A percentile compares a stretch with the other conserved stretches of the same genome.
Evolutionary conservation across 2,329 filamentous ascomycete genomes (phyloP).

Genomic region (Cryphonectria japonica): DNA sequence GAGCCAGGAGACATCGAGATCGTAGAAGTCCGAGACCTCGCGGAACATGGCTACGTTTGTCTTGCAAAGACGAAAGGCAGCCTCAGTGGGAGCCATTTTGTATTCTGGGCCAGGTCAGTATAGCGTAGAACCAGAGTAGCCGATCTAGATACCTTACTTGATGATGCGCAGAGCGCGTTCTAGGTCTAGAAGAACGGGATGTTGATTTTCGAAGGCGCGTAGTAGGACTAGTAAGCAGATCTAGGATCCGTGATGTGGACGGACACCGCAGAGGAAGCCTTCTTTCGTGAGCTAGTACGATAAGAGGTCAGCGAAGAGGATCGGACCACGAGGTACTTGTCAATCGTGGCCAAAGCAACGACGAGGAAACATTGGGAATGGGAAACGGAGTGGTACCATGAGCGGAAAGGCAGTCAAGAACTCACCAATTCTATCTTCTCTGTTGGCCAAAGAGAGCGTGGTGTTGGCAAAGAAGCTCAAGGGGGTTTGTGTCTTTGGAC

Average conservation of each 20-base stretch:
- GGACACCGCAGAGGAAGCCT: background rate
- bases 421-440: background rate
- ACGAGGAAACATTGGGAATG: background rate
- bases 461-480: background rate
- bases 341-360: background rate
- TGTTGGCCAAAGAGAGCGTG: background rate
- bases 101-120: background rate
- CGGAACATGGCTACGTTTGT: constrained; percentile 11
- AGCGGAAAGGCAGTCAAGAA: background rate
- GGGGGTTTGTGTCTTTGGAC: background rate
- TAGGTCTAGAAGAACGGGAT: background rate
- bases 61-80: constrained; percentile 13
- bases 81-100: constrained; percentile 7
- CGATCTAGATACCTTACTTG: background rate
- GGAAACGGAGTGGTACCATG: background rate
- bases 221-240: background rate
- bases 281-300: background rate
- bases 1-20: constrained; percentile 20
- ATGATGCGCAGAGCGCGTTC: background rate
- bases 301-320: background rate
- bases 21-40: constrained; percentile 9
- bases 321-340: background rate
- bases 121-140: background rate
- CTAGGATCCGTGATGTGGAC: background rate
- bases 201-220: background rate